Evolutionary conservation across 306 rosid genomes (phyloP).

Genomic region (Cicer yamashitae): DNA sequence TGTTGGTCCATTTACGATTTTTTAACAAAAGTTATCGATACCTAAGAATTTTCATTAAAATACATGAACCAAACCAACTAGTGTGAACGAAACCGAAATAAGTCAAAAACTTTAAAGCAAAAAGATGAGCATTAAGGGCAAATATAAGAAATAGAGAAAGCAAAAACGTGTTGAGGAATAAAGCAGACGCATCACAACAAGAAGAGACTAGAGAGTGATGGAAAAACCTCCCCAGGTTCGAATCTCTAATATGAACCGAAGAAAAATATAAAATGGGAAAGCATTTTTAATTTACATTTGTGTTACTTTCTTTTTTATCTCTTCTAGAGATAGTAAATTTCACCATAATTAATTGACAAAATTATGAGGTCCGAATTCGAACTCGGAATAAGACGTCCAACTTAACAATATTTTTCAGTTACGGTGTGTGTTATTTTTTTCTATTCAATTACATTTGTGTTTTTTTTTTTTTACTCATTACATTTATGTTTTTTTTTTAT

Average conservation of each 20-base stretch:
- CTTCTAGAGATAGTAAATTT: no score
- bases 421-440: no score
- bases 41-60: conserved; percentile 27
- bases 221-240: conserved; percentile 14
- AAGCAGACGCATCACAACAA: conserved; percentile 49
- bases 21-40: conserved; percentile 29
- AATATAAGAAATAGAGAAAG: conserved; percentile 22
- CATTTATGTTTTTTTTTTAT: no score
- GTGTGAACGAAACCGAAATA: conserved; percentile 47
- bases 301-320: no score
- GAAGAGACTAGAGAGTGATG: conserved; percentile 31
- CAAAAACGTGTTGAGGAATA: conserved; percentile 53
- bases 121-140: conserved; percentile 31
- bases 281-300: conserved; percentile 5
- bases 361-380: no score
- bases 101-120: conserved; percentile 10
- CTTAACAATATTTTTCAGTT: no score
- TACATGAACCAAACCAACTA: conserved; percentile 38
- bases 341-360: no score
- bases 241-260: conserved; percentile 38
- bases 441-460: no score
- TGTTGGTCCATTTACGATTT: conserved; percentile 8
- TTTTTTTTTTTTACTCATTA: no score
- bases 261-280: conserved; percentile 25
- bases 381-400: no score